Percentiles rank a stretch among this genome's conserved stretches.
Conservation (phyloP, 371 early-diverging fungal species). For the Haplosporangium sp. region DNA sequence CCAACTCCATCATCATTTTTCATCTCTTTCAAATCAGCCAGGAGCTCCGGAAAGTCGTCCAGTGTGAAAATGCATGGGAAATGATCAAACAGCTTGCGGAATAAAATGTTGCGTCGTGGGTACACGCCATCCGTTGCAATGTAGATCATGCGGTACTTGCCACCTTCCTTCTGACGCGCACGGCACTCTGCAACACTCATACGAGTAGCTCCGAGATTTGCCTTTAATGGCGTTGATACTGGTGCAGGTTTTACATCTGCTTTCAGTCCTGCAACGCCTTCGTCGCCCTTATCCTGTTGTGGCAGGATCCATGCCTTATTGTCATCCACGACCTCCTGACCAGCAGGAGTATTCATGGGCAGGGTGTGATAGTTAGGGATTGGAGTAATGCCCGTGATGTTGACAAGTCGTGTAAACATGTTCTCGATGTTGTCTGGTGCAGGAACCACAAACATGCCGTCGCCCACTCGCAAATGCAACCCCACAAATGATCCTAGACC, state of each 20-base stretch:
- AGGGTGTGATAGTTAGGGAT: constrained; percentile 20
- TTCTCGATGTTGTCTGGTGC: constrained; percentile 41
- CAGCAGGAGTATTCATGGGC: constrained; percentile 5
- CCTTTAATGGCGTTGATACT: background rate
- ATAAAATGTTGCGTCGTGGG: constrained; percentile 63
- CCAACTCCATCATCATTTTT: constrained; percentile 64
- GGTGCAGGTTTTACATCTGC: too few relatives aligned
- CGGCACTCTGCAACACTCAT: constrained; percentile 17
- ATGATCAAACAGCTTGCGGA: constrained; percentile 66
- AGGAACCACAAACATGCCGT: constrained; percentile 60
- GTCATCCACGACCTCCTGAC: background rate
- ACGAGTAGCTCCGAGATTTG: constrained; percentile 9
- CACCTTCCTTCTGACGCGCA: constrained; percentile 20
- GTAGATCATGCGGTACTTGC: constrained; percentile 57
- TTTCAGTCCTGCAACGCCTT: too few relatives aligned
- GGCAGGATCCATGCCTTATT: too few relatives aligned
- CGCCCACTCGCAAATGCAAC: constrained; percentile 65
- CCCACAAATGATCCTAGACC: constrained; percentile 62
- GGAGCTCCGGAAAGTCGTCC: constrained; percentile 62
- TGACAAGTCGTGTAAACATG: constrained; percentile 45
- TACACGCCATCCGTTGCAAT: constrained; percentile 70
- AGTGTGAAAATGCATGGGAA: constrained; percentile 71
- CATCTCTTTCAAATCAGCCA: constrained; percentile 57
- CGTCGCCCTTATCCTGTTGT: too few relatives aligned
- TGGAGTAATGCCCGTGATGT: constrained; percentile 39